phyloP scores from a whole-genome alignment of 371 early-diverging fungal species.

The Mortierella sp. region DNA sequence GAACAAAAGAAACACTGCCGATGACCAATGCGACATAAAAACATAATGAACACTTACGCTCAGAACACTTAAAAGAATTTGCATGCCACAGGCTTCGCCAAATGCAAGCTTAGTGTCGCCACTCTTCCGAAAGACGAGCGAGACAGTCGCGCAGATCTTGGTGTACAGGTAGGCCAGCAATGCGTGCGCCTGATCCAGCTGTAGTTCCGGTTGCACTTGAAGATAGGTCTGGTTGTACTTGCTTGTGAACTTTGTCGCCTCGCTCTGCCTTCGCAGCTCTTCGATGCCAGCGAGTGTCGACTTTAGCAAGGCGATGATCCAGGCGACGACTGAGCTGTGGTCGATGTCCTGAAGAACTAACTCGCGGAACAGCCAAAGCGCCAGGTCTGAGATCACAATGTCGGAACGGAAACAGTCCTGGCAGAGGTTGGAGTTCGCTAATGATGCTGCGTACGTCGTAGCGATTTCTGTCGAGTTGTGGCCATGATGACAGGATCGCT shows the following conservation, averaged over 20 bases:
- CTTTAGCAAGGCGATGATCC: slow-evolving; percentile 55
- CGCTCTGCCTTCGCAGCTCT: slow-evolving; percentile 45
- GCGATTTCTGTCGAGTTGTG: slow-evolving; percentile 10
- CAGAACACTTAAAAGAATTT: slow-evolving; percentile 45
- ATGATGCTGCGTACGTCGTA: slow-evolving; percentile 38
- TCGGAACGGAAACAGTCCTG: slow-evolving; percentile 57
- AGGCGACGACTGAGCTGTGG: slow-evolving; percentile 25
- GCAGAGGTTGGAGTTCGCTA: slow-evolving; percentile 35
- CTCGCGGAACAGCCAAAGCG: slow-evolving; percentile 59
- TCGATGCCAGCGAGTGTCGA: slow-evolving; percentile 53
- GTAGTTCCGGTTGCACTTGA: slow-evolving; percentile 35
- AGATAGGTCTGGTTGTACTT: slow-evolving; percentile 33
- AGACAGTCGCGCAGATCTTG: slow-evolving; percentile 51
- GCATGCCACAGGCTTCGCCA: slow-evolving; percentile 56
- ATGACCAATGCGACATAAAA: no score
- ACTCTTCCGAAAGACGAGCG: slow-evolving; percentile 44
- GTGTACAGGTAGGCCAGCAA: slow-evolving; percentile 49
- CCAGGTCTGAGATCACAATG: slow-evolving; percentile 57
- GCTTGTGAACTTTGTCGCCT: slow-evolving; percentile 16
- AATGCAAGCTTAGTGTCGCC: slow-evolving; percentile 34
- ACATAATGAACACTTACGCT: slow-evolving; percentile 28
- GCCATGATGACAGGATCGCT: slow-evolving; percentile 37
- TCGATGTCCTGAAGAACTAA: slow-evolving; percentile 32
- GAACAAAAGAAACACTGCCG: not conserved
- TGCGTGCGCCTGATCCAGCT: slow-evolving; percentile 53